Evolutionary conservation across 805 yeast genomes (phyloP).

Genomic region (Candida krabiensis): DNA sequence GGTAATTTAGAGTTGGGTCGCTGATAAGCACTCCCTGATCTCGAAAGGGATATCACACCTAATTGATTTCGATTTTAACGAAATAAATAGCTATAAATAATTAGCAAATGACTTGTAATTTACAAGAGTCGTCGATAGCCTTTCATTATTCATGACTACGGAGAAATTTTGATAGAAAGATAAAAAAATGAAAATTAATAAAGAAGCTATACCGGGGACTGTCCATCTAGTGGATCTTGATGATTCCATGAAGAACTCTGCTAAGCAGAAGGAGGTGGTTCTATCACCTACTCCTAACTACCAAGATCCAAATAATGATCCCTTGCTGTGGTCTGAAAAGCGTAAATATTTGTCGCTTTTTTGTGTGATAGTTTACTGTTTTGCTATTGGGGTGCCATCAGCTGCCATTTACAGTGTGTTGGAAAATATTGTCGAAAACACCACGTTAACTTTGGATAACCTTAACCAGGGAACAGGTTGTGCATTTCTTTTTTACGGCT

Average conservation of each 20-base stretch:
- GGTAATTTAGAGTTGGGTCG: no score
- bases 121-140: no score
- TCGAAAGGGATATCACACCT: no score
- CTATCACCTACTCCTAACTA: conserved; percentile 65
- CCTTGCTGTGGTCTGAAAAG: conserved; percentile 55
- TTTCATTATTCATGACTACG: conserved; percentile 24
- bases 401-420: conserved; percentile 27
- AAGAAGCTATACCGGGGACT: conserved; percentile 9
- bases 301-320: conserved; percentile 65
- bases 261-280: conserved; percentile 22
- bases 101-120: no score
- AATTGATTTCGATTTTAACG: no score
- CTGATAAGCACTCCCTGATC: no score
- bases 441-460: conserved; percentile 26
- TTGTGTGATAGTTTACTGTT: conserved; percentile 40
- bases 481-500: conserved; percentile 39
- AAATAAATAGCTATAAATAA: no score
- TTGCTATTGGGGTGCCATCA: conserved; percentile 23
- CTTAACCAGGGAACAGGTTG: conserved; percentile 39
- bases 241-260: conserved; percentile 17
- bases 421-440: conserved; percentile 18
- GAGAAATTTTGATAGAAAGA: not conserved
- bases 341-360: conserved; percentile 48
- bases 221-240: conserved; percentile 28
- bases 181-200: conserved; percentile 6